phyloP scores from a whole-genome alignment of 805 yeast species.

The Candida qinlingensis region DNA sequence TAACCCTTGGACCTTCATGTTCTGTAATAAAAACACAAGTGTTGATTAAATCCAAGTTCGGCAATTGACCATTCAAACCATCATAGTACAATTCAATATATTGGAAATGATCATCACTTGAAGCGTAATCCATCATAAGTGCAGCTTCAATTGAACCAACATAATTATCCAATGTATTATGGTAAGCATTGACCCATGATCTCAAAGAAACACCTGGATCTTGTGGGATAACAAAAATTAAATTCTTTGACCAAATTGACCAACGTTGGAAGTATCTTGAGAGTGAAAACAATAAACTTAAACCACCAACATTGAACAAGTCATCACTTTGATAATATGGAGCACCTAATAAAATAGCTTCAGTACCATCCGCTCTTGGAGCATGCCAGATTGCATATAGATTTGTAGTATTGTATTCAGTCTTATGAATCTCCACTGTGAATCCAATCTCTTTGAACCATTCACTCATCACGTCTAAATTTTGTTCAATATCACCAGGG shows the following conservation, averaged over 20 bases:
- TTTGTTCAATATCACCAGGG: conserved; percentile 29
- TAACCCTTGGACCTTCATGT: conserved; percentile 69
- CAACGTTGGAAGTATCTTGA: conserved; percentile 77
- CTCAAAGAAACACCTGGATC: conserved; percentile 65
- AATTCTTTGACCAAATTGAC: conserved; percentile 94
- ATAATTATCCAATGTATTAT: conserved; percentile 73
- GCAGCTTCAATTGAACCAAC: conserved; percentile 96
- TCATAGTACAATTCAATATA: conserved; percentile 71
- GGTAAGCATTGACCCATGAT: conserved; percentile 93
- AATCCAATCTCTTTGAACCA: conserved; percentile 76
- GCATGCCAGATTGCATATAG: conserved; percentile 84
- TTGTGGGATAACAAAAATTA: conserved; percentile 78
- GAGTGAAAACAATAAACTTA: conserved; percentile 64
- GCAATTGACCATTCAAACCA: conserved; percentile 93
- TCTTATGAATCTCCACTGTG: conserved; percentile 45
- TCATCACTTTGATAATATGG: conserved; percentile 78
- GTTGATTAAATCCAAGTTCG: conserved; percentile 86
- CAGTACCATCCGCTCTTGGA: conserved; percentile 94
- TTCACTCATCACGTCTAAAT: conserved; percentile 36
- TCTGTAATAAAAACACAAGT: conserved; percentile 68
- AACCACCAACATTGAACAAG: conserved; percentile 71
- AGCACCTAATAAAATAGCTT: conserved; percentile 83
- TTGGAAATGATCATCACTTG: conserved; percentile 60
- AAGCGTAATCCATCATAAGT: conserved; percentile 72
- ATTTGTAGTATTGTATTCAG: conserved; percentile 38